Base-by-base conservation (phyloP, 148 eudicot species). In the Limonium bicolor region DNA sequence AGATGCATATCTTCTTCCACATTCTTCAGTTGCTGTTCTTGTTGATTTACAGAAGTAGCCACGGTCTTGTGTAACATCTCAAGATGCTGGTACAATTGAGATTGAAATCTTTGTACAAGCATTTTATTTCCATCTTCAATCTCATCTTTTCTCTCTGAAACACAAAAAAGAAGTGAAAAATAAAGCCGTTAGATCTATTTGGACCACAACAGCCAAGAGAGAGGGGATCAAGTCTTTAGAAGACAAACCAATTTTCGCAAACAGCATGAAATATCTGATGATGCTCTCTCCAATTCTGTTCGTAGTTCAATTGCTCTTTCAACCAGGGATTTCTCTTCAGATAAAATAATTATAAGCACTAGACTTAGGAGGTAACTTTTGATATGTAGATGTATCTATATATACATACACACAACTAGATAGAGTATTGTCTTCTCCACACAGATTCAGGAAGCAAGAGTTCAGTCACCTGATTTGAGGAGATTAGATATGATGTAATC, bases 1-100 rank as follows among this genome's bases (percentile, higher is more conserved):
- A 24, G 83, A 75, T 92, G 82, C 95, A 92, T 85, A 54, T 92
- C 94, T 59, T 85, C 95, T 75, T 85, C 94, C 88, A 92, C 81
- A 53, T 64, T 76, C 60, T 76, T 81, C 64, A 92, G 55, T 29
- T 79, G 88, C 61, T 67, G 74, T 57, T 92, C 99, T 78, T 92
- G 95, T 51, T 92, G 88, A n/a, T 77, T 76, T 20, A 72, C 84
- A 48, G 99, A 85, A 54, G 77, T 62, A 51, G 95, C 77, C 55
- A 92, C 79, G 16, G 80, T 70, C 66, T 81, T 74, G 47, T 85
- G 99, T 77, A 92, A 67, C 36, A 72, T 64, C 43, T 85, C 82
- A 58, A 92, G 95, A 70, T 92, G 94, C 36, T 81, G 80, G 25
- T 82, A 71, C 66, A 92, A 50, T 19, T 73, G 80, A 34, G 80